phyloP scores from a whole-genome alignment of 1,284 basidiomycete genomes.

The Ustilago bromivora region DNA sequence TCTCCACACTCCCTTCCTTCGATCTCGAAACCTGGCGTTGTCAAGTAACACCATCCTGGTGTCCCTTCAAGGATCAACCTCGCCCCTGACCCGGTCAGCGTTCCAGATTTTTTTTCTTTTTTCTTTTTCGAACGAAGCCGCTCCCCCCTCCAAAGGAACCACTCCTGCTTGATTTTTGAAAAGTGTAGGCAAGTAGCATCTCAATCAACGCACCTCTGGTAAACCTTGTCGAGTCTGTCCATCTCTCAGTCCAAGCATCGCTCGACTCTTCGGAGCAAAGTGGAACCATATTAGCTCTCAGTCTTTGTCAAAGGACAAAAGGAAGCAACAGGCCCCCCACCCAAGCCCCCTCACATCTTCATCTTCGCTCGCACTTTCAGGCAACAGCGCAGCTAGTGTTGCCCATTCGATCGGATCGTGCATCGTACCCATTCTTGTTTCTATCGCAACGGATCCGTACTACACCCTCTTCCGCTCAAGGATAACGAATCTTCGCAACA shows the following conservation, averaged over 20 bases:
- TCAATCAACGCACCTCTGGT: not conserved
- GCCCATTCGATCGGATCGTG: not conserved
- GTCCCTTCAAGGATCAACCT: not conserved
- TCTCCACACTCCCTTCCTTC: slow-evolving; percentile 5
- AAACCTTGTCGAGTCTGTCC: not conserved
- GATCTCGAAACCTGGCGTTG: not conserved
- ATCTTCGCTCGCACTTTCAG: slow-evolving; percentile 18
- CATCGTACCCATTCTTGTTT: not conserved
- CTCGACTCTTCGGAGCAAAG: not conserved
- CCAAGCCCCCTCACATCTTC: not conserved
- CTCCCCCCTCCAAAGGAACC: not conserved
- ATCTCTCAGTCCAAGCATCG: not conserved
- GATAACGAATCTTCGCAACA: not conserved
- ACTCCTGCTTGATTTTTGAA: slow-evolving; percentile 13
- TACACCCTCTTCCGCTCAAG: too few species aligned
- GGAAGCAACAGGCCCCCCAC: slow-evolving; percentile 3
- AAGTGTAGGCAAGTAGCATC: slow-evolving; percentile 3
- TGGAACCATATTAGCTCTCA: not conserved
- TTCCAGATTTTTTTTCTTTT: slow-evolving; percentile 5
- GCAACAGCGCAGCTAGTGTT: slow-evolving; percentile 8
- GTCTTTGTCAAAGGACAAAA: not conserved
- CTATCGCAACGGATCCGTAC: too few species aligned
- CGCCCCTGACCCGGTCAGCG: slow-evolving; percentile 15
- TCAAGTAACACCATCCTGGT: not conserved
- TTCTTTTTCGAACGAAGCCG: not conserved